Conservation (phyloP, 352 stramenopile species). For the Phytophthora syringae region DNA sequence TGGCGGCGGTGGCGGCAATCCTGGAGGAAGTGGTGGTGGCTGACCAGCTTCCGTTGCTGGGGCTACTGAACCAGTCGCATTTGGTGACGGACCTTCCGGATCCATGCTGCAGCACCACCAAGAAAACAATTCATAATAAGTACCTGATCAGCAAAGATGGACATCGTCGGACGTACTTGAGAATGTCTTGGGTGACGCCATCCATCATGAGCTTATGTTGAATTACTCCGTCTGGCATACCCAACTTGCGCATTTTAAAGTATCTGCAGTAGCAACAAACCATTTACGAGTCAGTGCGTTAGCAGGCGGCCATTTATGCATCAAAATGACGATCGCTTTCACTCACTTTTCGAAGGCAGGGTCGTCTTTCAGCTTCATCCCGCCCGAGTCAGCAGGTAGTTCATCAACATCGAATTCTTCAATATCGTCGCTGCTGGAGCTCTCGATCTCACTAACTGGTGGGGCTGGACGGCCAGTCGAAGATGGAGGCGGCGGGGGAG, state of each 20-base stretch:
- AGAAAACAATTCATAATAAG: neutral
- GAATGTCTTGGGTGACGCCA: slow-evolving; percentile 70
- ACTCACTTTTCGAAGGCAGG: slow-evolving; percentile 75
- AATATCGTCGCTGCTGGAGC: slow-evolving; percentile 68
- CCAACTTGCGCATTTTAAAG: slow-evolving; percentile 87
- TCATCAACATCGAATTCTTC: slow-evolving; percentile 51
- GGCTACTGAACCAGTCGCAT: slow-evolving; percentile 42
- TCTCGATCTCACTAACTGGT: slow-evolving; percentile 52
- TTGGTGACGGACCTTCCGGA: slow-evolving; percentile 76
- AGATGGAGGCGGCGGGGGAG: slow-evolving; percentile 46
- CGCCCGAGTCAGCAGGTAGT: slow-evolving; percentile 26
- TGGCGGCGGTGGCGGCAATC: slow-evolving; percentile 33
- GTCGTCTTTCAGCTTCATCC: slow-evolving; percentile 86
- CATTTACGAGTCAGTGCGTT: slow-evolving; percentile 3
- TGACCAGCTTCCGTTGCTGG: slow-evolving; percentile 15
- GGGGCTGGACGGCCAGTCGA: slow-evolving; percentile 22
- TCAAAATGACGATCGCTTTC: slow-evolving; percentile 1
- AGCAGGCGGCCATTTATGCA: neutral
- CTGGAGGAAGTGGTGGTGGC: slow-evolving; percentile 48
- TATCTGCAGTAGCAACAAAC: slow-evolving; percentile 49
- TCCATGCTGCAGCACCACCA: slow-evolving; percentile 62
- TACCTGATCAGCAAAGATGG: neutral
- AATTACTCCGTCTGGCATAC: slow-evolving; percentile 80
- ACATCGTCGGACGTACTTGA: slow-evolving; percentile 50
- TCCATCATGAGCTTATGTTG: slow-evolving; percentile 86